Evolutionary conservation across 345 rosid species (phyloP).

Genomic region (Reutealis trisperma): DNA sequence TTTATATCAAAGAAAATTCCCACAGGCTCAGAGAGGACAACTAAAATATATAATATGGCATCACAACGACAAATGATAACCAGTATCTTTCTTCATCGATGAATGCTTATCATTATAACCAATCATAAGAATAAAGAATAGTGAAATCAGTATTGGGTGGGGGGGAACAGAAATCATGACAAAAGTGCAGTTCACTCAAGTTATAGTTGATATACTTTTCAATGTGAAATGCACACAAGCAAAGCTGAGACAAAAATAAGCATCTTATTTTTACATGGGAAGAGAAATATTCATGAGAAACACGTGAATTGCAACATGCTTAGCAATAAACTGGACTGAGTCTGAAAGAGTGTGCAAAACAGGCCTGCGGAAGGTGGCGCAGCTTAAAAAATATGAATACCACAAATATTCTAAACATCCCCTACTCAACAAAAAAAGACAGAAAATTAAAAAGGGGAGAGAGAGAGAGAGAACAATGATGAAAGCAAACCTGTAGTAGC

Average conservation of each 20-base stretch:
- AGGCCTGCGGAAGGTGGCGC: background rate
- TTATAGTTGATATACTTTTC: background rate
- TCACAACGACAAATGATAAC: background rate
- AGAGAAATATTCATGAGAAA: background rate
- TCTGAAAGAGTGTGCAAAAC: background rate
- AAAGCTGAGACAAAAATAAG: background rate
- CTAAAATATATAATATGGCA: background rate
- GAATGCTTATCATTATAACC: background rate
- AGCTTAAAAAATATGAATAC: background rate
- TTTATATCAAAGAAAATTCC: background rate
- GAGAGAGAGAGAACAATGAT: too few species aligned
- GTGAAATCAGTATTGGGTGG: too few species aligned
- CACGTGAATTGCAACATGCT: background rate
- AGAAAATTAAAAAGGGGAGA: too few species aligned
- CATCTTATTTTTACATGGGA: background rate
- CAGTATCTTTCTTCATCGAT: background rate
- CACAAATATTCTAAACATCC: background rate
- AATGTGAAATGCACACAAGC: background rate
- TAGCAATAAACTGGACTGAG: background rate
- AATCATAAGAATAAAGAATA: constrained; percentile 2
- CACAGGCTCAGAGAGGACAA: background rate
- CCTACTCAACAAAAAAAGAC: too few species aligned
- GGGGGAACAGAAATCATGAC: too few species aligned
- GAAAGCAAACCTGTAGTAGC: background rate
- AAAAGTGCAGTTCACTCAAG: background rate